Conservation (phyloP, 2,329 filamentous ascomycete species). For the Aspergillus sp. region DNA sequence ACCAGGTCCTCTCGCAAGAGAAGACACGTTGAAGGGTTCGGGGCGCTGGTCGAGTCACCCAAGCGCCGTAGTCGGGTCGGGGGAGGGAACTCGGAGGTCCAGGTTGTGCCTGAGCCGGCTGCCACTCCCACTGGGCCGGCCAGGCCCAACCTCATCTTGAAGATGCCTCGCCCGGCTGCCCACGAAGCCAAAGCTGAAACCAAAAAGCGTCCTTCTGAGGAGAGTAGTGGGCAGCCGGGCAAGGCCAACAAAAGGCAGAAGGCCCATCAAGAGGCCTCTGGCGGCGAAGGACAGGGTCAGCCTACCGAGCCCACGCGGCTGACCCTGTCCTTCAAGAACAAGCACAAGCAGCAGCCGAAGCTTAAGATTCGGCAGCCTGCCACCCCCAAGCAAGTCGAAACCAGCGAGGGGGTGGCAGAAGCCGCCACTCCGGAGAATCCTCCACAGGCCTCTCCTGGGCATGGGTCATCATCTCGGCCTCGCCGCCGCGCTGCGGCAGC, state of each 20-base stretch:
- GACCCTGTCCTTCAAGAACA: background rate
- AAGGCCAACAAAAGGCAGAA: background rate
- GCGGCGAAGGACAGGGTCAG: background rate
- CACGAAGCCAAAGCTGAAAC: background rate
- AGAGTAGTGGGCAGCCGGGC: constrained; percentile 1
- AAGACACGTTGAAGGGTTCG: constrained; percentile 9
- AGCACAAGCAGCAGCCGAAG: background rate
- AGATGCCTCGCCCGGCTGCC: background rate
- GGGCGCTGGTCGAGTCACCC: background rate
- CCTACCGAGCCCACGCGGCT: background rate
- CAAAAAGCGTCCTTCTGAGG: constrained; percentile 19
- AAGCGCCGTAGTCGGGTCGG: background rate
- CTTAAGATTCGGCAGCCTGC: background rate
- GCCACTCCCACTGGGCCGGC: background rate
- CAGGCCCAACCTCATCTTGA: background rate
- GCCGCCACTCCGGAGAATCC: background rate
- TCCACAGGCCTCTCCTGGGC: background rate
- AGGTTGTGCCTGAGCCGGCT: background rate
- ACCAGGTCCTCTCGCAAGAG: constrained; percentile 16
- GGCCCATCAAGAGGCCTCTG: background rate
- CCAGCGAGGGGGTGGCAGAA: background rate
- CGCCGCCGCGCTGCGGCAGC: constrained; percentile 23
- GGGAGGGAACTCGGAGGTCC: background rate
- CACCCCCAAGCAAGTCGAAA: background rate
- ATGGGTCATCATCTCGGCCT: constrained; percentile 8